Base-by-base conservation (phyloP, 352 stramenopile species). In the Blastocystis sp. region DNA sequence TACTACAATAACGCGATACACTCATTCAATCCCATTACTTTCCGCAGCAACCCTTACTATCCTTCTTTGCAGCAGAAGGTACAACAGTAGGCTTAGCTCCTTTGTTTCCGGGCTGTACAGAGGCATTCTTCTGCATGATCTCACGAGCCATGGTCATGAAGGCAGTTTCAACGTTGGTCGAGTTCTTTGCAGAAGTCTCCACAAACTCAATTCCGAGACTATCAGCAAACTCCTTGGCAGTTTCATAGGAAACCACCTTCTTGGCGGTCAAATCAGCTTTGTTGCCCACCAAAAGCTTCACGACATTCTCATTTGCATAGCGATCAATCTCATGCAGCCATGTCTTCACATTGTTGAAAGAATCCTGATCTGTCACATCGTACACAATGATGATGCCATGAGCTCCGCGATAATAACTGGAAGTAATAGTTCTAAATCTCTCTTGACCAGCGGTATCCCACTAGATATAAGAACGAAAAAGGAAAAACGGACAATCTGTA, bases 401-500 rank as follows among this genome's bases (percentile, higher is more conserved):
- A 22, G 97, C 97, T 89, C 96, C 96, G 89, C 97, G 95, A 93
- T 99, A 99, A 93, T 99, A 99, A 48, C 92, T 96, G 90, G 94
- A 98, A 78, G 97, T 99, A 92, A 99, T 99, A 48, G 96, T 99
- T 90, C 97, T 95, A 94, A 99, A 99, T 90, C 97, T 95, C 91
- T 99, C 97, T 93, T 99, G 97, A 81, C 97, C 97, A 53, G 97
- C 97, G 33, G 97, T 99, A 92, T 99, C 97, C 97, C 97, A 99
- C 93, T 95, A 81, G 64, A 93, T 48, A 80, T 76, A 44, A 87
- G 19, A 40, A 15, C 35, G 17, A 70, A 19, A 58, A 37, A 0
- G 53, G 30, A 53, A 69, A 76, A 42, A 89, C 92, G 76, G 94
- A 96, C 94, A 93, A 99, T 99, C 93, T 99, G 97, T 57, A 99